Base-by-base conservation (phyloP, 495 filamentous ascomycete genomes). In the Penicillium cataractarum region DNA sequence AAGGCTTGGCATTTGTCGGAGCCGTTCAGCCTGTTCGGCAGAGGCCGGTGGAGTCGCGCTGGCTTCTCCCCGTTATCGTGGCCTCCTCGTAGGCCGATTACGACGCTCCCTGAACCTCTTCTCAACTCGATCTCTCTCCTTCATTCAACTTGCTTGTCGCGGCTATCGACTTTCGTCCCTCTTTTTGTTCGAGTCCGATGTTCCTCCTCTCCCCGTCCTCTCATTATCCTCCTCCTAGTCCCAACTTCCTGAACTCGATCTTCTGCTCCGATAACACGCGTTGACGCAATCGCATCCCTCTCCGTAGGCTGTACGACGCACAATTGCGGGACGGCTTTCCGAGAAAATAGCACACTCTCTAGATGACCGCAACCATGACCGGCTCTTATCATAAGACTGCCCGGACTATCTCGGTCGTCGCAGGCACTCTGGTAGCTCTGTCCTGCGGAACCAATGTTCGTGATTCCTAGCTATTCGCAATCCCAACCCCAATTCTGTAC, bases 381-480 rank as follows among this genome's bases (percentile, higher is more conserved):
- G 62, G 60, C 37, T 72, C 74, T 35, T 21, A 58, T 33, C 68
- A 72, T 56, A 71, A 66, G 57, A 74, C 68, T 33, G 71, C 71
- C 27, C 77, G 92, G 73, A 74, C 93, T 40, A 79, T 92, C 57
- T 94, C 92, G 63, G 91, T 91, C 54, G 76, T 93, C 67, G 95
- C 95, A 31, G 94, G 91, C 24, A 96, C 92, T 37, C 71, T 87
- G 64, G 92, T 98, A 62, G 87, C 93, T 37, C 79, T 99, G 60
- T 90, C 93, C 62, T 96, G 92, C 75, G 94, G 94, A 61, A 97
- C 93, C 48, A 97, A 97, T 79, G 93, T 96, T 76, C 71, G 89
- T 67, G 56, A 44, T 55, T 42, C 49, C 35, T 15, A 39, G 35
- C 13, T 15, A 54, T 48, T 55, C 26, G 44, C 50, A 15, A 50